Evolutionary conservation across 1,139 yeast species (phyloP).

Genomic region (Sugiyamaella xylanicola): DNA sequence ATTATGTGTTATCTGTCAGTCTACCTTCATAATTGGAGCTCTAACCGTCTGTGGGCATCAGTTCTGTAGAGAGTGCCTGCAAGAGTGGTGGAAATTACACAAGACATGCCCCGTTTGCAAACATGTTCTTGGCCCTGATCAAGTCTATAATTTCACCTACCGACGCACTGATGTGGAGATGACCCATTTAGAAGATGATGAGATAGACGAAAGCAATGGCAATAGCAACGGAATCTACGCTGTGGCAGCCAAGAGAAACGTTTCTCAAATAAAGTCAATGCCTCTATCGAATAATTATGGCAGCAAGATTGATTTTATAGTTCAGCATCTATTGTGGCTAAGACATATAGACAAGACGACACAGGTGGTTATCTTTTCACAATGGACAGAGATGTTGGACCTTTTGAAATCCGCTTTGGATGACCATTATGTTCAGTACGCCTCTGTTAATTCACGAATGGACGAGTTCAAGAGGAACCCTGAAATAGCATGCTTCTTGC

Average conservation of each 20-base stretch:
- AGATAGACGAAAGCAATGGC: constrained; percentile 13
- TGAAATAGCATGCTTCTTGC: constrained; percentile 73
- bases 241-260: constrained; percentile 28
- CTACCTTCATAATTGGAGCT: constrained; percentile 69
- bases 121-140: constrained; percentile 46
- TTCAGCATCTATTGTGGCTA: constrained; percentile 66
- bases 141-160: constrained; percentile 63
- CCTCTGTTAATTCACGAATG: constrained; percentile 49
- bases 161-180: constrained; percentile 23
- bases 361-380: constrained; percentile 85
- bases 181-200: constrained; percentile 15
- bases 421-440: constrained; percentile 56
- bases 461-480: constrained; percentile 66
- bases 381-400: constrained; percentile 76
- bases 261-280: constrained; percentile 27
- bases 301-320: constrained; percentile 80
- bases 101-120: constrained; percentile 81
- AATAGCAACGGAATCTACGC: constrained; percentile 29
- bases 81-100: constrained; percentile 64
- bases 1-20: constrained; percentile 76
- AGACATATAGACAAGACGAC: constrained; percentile 59
- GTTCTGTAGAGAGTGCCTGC: constrained; percentile 76
- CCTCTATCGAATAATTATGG: constrained; percentile 52
- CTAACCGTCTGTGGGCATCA: constrained; percentile 89
- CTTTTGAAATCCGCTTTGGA: constrained; percentile 69